Evolutionary conservation across 805 yeast genomes (phyloP), one percentile per base, ranked within the genome.

Genomic region (Metschnikowia sp.): DNA sequence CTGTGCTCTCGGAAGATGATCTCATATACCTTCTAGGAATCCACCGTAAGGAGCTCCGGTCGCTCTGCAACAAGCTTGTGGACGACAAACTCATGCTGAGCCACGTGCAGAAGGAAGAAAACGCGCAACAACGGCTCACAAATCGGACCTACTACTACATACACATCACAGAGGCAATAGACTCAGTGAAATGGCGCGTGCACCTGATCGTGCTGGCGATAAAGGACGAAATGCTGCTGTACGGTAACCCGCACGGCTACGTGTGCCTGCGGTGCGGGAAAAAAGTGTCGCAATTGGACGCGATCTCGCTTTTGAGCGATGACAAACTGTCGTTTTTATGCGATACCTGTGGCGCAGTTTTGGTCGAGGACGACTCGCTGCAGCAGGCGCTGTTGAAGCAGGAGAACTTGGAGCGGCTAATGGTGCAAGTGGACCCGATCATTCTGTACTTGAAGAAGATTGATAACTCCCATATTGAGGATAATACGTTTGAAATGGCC

Each of bases 131-230:
- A 51, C 75, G 96, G 52, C 79, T 85, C 47, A 82, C 83, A 40
- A 78, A 84, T 26, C 78, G 91, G 57, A 86, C 92, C 2, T 89
- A 89, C 59, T 94, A 85, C 68, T 94, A 80, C 65, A 84, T 92
- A 45, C 96, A 89, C 61, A 82, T 80, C 62, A 88, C 97, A 3
- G 96, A 90, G 64, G 96, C 98, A 0, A 88, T 94, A 36, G 99
- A 94, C 68, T 82, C 97, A 3, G 82, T 94, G 62, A 94, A 94
- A 67, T 94, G 98, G 98, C 90, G 91, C 61, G 87, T 92, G 49
- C 96, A 92, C 64, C 81, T 87, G 40, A 77, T 94, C 28, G 97
- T 88, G 11, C 84, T 84, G 56, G 65, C 76, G 45, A 75, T 91
- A 47, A 88, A 88, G 61, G 88, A 86, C 53, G 96, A 90, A 59